Evolutionary conservation across 2,329 filamentous ascomycete genomes (phyloP), one percentile per base, ranked within the genome.

Genomic region (Colletotrichum sp.): DNA sequence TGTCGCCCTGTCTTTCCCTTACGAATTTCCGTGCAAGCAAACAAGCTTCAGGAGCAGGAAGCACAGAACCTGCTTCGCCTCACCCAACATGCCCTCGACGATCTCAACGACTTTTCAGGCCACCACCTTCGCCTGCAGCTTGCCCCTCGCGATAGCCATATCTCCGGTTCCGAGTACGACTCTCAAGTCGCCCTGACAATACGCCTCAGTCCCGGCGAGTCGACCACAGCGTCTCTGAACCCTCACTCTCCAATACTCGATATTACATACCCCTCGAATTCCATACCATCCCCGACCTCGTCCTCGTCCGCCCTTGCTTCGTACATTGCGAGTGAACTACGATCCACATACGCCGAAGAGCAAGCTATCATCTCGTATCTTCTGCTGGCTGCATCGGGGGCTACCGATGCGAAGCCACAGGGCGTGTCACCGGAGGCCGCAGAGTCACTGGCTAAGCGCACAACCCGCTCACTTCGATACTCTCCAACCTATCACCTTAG

Each of bases 401-500:
- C 88, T 6, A 83, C 86, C 47, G 86, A 88, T 75, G 79, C 80
- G 72, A 83, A 85, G 66, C 83, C 87, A 5, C 85, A 87, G 72
- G 85, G 85, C 7, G 77, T 90, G 51, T 84, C 86, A 1, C 85
- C 88, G 38, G 87, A 91, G 36, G 84, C 88, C 1, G 85, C 88
- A 29, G 90, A 91, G 54, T 86, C 88, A 1, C 86, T 91, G 78
- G 90, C 84, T 78, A 93, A 87, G 89, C 93, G 95, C 75, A 94
- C 94, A 43, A 97, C 94, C 4, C 90, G 95, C 65, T 95, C 95
- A 1, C 90, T 98, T 80, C 97, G 96, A 81, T 98, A 98, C 81
- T 93, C 97, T 6, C 92, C 96, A 16, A 98, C 95, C 0, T 99
- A 98, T 81, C 97, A 99, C 81, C 87, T 99, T 33, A 98, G 96